Evolutionary conservation across 176 grass and related monocot species (phyloP).

Genomic region (Raddia guianensis): DNA sequence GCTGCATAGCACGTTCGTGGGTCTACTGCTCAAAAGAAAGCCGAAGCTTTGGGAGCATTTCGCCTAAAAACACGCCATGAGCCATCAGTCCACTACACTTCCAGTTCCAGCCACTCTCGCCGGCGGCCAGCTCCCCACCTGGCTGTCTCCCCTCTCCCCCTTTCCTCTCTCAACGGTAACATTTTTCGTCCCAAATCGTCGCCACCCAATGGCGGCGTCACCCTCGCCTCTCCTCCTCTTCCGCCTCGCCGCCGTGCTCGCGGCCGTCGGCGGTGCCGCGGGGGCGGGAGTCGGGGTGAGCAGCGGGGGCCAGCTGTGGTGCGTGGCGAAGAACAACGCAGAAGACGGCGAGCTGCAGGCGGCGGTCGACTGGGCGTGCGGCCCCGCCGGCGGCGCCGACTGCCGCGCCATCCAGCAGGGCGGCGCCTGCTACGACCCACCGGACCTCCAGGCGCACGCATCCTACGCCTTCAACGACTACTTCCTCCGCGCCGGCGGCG

Average conservation of each 20-base stretch:
- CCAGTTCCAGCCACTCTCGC: not conserved
- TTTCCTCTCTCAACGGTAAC: not conserved
- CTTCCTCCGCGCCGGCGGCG: slow-evolving; percentile 57
- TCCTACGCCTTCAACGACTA: slow-evolving; percentile 84
- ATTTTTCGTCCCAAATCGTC: slow-evolving; percentile 22
- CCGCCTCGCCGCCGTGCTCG: slow-evolving; percentile 9
- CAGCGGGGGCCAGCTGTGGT: slow-evolving; percentile 64
- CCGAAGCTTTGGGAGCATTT: not conserved
- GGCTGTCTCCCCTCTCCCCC: not conserved
- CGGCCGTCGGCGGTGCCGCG: not conserved
- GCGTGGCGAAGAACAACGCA: slow-evolving; percentile 83
- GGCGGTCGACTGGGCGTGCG: slow-evolving; percentile 72
- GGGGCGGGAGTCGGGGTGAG: not conserved
- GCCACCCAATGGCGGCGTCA: slow-evolving; percentile 34
- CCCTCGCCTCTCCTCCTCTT: not conserved
- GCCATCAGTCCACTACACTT: slow-evolving; percentile 9
- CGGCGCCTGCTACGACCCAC: slow-evolving; percentile 63
- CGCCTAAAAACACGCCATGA: not conserved
- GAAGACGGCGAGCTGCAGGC: slow-evolving; percentile 66
- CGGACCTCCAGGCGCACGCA: slow-evolving; percentile 59
- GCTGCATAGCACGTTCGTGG: not conserved
- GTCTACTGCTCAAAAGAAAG: not conserved
- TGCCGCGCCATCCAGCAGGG: slow-evolving; percentile 68
- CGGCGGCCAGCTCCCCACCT: not conserved
- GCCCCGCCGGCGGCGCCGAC: slow-evolving; percentile 54